phyloP scores from a whole-genome alignment of 768 basidiomycete genomes.

The Dacryopinax spathularia region DNA sequence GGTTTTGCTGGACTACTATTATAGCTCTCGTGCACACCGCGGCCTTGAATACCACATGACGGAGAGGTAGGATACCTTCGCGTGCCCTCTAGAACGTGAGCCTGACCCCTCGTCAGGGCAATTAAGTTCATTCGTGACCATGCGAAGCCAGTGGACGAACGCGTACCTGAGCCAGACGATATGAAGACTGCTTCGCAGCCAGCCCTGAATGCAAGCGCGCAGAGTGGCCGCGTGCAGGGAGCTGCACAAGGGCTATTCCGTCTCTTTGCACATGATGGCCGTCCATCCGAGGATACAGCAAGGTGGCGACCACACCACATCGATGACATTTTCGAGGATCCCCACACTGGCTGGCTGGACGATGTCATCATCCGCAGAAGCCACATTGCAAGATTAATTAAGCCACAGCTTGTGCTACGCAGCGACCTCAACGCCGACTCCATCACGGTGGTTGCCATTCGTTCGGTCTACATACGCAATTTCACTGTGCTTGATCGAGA shows the following conservation, averaged over 20 bases:
- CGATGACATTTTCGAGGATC: slow-evolving; percentile 9
- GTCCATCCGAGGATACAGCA: not conserved
- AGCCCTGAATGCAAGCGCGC: not conserved
- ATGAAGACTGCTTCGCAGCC: slow-evolving; percentile 15
- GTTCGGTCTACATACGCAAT: slow-evolving; percentile 62
- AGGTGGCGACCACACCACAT: slow-evolving; percentile 6
- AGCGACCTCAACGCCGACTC: slow-evolving; percentile 43
- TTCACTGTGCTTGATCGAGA: slow-evolving; percentile 69
- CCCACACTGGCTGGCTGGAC: slow-evolving; percentile 1
- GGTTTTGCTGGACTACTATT: slow-evolving; percentile 81
- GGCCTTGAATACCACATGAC: slow-evolving; percentile 84
- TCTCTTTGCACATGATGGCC: not conserved
- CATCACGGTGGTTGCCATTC: slow-evolving; percentile 59
- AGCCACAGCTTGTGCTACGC: slow-evolving; percentile 74
- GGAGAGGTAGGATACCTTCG: slow-evolving; percentile 41
- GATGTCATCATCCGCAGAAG: slow-evolving; percentile 34
- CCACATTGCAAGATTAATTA: slow-evolving; percentile 73
- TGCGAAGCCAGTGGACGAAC: slow-evolving; percentile 30
- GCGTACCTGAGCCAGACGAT: slow-evolving; percentile 14
- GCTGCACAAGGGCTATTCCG: slow-evolving; percentile 1
- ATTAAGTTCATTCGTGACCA: slow-evolving; percentile 82
- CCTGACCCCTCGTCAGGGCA: slow-evolving; percentile 32
- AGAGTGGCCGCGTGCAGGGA: not conserved
- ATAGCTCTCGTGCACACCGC: slow-evolving; percentile 57
- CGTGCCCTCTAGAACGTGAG: slow-evolving; percentile 6